Evolutionary conservation across 768 basidiomycete genomes (phyloP), one percentile per base, ranked within the genome.

Genomic region (Rhodotorula diobovata): DNA sequence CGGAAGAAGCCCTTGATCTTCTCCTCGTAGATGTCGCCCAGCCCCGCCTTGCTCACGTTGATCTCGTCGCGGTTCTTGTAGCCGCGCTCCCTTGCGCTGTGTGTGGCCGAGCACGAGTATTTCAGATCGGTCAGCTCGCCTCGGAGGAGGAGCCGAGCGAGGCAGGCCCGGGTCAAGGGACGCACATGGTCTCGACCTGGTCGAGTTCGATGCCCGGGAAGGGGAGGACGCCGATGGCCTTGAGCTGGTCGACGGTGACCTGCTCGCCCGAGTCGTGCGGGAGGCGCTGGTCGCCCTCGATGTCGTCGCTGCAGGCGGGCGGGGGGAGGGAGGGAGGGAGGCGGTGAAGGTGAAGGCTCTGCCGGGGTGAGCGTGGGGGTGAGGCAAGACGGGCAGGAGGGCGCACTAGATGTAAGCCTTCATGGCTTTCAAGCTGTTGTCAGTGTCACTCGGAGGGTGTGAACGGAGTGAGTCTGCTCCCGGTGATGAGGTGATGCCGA

Each of bases 31-130:
- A 85, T 83, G 67, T 90, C 90, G 2, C 93, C 93, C 59, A 98
- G 82, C 0, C 87, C 89, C 76, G 86, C 87, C 77, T 87, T 88
- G 16, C 88, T 89, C 20, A 91, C 86, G 70, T 88, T 87, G 77
- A 93, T 88, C 64, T 83, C 70, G 71, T 95, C 93, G 63, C 89
- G 83, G 80, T 92, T 93, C 82, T 89, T 91, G 84, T 94, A 94
- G 25, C 84, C 86, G 32, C 87, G 81, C 79, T 89, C 84, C 61
- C 82, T 81, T 2, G 91, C 89, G 62, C 71, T 67, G 70, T n/a
- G 34, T 2, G 45, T 1, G 0, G 16, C 18, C 30, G 28, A 11
- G 4, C n/a, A 15, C 41, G 41, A 15, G 14, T 18, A 2, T 14
- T 12, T 15, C 41, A 12, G 14, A n/a, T 15, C 2, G 14, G 41